These are phyloP conservation scores for Colletotrichum aenigma DNA, from an alignment of 2,329 filamentous ascomycete genomes.

Conservation along the genomic window DNA sequence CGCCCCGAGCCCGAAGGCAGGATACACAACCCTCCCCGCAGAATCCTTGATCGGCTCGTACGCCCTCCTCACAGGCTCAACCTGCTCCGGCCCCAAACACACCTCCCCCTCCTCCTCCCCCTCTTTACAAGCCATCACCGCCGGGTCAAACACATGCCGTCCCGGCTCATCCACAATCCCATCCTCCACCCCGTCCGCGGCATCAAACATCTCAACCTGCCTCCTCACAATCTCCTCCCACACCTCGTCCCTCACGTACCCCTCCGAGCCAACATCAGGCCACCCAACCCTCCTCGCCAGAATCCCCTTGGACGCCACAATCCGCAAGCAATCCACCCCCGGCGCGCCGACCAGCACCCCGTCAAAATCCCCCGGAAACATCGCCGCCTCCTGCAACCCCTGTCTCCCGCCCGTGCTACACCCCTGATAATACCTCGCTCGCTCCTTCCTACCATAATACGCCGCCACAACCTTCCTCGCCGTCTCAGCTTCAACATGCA, in stretches of 20 bases:
- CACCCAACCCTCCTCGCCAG: background rate
- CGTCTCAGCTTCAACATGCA: background rate
- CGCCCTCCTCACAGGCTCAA: background rate
- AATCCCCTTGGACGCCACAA: background rate
- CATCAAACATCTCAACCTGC: constrained; percentile 33
- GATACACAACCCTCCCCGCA: constrained; percentile 34
- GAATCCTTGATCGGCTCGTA: constrained; percentile 31
- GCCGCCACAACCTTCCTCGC: background rate
- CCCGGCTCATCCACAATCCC: constrained; percentile 40
- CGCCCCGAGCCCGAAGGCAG: background rate
- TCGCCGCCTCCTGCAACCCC: background rate
- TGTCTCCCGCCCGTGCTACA: background rate
- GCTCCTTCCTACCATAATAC: background rate
- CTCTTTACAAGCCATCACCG: constrained; percentile 39
- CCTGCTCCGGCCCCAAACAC: background rate
- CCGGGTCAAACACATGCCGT: constrained; percentile 49
- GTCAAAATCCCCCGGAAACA: background rate
- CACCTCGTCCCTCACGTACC: constrained; percentile 42
- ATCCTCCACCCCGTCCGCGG: constrained; percentile 51
- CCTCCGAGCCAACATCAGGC: constrained; percentile 45
- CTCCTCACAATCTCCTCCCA: constrained; percentile 31
- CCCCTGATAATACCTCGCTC: background rate
- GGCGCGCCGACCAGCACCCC: constrained; percentile 45
- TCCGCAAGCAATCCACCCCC: constrained; percentile 36
- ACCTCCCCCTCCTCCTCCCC: background rate